These are phyloP conservation scores for Hygrophoropsis aurantiaca DNA, from an alignment of 768 basidiomycete species.

Conservation along the genomic window DNA sequence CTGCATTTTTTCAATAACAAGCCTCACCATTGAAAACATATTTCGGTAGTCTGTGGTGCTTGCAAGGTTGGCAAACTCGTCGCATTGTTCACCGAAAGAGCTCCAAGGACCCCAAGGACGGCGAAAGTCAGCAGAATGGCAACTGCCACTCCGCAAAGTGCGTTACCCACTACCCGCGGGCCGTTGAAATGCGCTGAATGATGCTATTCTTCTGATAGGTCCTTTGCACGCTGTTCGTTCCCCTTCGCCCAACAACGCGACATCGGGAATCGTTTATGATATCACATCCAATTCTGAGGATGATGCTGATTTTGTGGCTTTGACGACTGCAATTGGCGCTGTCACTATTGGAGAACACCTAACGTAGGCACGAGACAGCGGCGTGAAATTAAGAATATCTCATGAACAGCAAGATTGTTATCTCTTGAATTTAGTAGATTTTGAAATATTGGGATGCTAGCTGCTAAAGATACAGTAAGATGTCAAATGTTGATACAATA, in stretches of 20 bases:
- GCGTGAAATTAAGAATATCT: no score
- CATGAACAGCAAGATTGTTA: no score
- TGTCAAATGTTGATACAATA: background rate
- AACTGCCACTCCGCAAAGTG: slow-evolving; percentile 46
- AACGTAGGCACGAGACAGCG: background rate
- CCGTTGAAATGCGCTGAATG: no score
- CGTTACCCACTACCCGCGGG: background rate
- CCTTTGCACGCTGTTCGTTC: slow-evolving; percentile 15
- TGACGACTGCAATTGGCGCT: slow-evolving; percentile 11
- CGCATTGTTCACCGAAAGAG: slow-evolving; percentile 51
- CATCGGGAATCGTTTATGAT: background rate
- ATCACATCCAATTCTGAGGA: slow-evolving; percentile 7
- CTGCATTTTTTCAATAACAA: background rate
- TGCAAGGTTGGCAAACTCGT: slow-evolving; percentile 61
- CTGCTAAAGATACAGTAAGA: slow-evolving; percentile 4
- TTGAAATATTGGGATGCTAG: no score
- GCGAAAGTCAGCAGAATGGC: slow-evolving; percentile 45
- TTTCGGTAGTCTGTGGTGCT: slow-evolving; percentile 56
- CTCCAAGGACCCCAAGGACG: slow-evolving; percentile 31
- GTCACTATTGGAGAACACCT: slow-evolving; percentile 1
- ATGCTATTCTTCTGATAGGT: slow-evolving; percentile 14
- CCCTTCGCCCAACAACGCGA: no score
- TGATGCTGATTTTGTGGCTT: slow-evolving; percentile 5
- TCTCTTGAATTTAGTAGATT: no score
- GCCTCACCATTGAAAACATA: background rate